phyloP scores from a whole-genome alignment of 179 eudicot species.

The Beta lomatogona region DNA sequence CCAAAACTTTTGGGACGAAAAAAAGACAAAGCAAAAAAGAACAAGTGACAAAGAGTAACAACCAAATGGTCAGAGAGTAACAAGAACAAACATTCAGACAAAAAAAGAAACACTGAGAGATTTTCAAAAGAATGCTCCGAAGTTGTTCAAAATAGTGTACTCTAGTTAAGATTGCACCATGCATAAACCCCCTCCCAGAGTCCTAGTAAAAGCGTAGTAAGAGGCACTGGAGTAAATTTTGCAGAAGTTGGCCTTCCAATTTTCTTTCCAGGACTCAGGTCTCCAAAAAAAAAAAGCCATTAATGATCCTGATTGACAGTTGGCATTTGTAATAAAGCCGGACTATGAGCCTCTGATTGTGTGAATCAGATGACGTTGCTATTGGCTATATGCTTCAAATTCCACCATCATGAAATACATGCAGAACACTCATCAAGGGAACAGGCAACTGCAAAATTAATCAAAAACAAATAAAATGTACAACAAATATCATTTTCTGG shows the following conservation, averaged over 20 bases:
- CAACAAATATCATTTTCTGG: background rate
- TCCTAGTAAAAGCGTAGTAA: background rate
- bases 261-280: no score
- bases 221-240: background rate
- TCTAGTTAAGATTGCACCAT: background rate
- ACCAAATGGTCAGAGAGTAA: background rate
- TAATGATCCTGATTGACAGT: background rate
- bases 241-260: background rate
- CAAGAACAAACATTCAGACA: background rate
- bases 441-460: background rate
- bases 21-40: background rate
- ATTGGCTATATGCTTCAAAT: background rate
- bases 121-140: background rate
- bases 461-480: background rate
- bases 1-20: background rate
- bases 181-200: background rate
- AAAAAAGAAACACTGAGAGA: background rate
- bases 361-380: background rate
- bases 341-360: background rate
- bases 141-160: background rate
- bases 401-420: background rate
- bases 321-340: background rate
- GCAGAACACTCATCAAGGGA: background rate
- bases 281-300: no score
- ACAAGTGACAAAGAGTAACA: background rate